phyloP scores from a whole-genome alignment of 331 rosid genomes.

The Rhamnella rubrinervis region DNA sequence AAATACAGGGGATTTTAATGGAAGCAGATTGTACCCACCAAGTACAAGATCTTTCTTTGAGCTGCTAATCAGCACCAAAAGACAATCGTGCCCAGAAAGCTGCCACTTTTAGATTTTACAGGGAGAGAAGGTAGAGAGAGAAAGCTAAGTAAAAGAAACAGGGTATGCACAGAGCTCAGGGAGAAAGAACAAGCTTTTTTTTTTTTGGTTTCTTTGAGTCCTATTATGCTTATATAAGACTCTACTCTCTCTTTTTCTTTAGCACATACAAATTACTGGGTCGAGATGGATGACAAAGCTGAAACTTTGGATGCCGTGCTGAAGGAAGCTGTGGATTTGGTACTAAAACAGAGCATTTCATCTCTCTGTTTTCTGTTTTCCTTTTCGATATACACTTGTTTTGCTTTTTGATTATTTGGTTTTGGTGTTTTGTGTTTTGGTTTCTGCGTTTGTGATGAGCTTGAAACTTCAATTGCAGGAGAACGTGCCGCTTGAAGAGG shows the following conservation, averaged over 20 bases:
- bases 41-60: constrained; percentile 34
- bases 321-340: constrained; percentile 97
- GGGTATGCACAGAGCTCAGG: neutral
- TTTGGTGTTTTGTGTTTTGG: constrained; percentile 1
- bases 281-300: constrained; percentile 54
- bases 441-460: constrained; percentile 6
- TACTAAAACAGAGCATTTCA: constrained; percentile 49
- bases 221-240: neutral
- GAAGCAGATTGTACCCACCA: constrained; percentile 24
- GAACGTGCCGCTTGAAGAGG: constrained; percentile 74
- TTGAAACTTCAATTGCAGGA: constrained; percentile 47
- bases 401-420: neutral
- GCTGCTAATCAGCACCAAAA: neutral
- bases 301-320: constrained; percentile 72
- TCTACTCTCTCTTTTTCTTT: neutral
- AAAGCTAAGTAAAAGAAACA: neutral
- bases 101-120: constrained; percentile 20
- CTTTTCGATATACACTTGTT: neutral
- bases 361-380: constrained; percentile 8
- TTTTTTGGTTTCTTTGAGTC: too few relatives aligned
- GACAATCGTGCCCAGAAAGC: constrained; percentile 13
- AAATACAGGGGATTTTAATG: neutral
- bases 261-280: neutral
- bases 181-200: neutral
- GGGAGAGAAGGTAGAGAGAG: neutral